Base-by-base conservation (phyloP, 2,329 filamentous ascomycete species). In the Ceratocystis ficicola region DNA sequence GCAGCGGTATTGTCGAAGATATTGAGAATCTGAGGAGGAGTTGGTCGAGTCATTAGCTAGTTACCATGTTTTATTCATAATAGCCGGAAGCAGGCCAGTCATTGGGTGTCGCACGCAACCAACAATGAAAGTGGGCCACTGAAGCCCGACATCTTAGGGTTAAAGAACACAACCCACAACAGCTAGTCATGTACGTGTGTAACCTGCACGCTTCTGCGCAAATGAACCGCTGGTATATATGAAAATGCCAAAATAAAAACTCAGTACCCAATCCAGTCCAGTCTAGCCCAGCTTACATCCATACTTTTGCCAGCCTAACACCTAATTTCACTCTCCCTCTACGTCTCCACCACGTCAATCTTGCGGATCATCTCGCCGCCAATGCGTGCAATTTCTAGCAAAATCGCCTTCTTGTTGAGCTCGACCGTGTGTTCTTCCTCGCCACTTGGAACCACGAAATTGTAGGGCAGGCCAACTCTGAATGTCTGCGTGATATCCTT, bases 351-450 rank as follows among this genome's bases (percentile, higher is more conserved):
- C 3, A 72, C 75, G 71, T 91, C 85, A 66, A 93, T 84, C 71
- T 75, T 83, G 70, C 83, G 80, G 59, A 96, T 79, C 74, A 96
- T 72, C 67, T 86, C 82, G 1, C 83, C 85, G 7, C 85, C 85
- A 50, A 87, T 77, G 68, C 85, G 82, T 52, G 83, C 83, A 73
- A 95, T 89, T 76, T 94, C 90, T 41, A 84, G 78, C 63, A 92
- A 71, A 4, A 94, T 83, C 0, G 81, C 86, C 52, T 79, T 77
- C 70, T 82, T 83, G 70, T 94, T 90, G 5, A 91, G 75, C 69
- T 82, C 80, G 28, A 88, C 83, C 25, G 80, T 76, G 63, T 76
- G 77, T 7, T 73, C 76, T 3, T 77, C 77, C 5, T 75, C 77
- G 0, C 73, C 75, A 10, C 72, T 73, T 2, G 62, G 73, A 32